Percentiles rank a stretch among this genome's conserved stretches.
phyloP scores from a whole-genome alignment of 2,329 filamentous ascomycete species.

The Neospermospora avenae region DNA sequence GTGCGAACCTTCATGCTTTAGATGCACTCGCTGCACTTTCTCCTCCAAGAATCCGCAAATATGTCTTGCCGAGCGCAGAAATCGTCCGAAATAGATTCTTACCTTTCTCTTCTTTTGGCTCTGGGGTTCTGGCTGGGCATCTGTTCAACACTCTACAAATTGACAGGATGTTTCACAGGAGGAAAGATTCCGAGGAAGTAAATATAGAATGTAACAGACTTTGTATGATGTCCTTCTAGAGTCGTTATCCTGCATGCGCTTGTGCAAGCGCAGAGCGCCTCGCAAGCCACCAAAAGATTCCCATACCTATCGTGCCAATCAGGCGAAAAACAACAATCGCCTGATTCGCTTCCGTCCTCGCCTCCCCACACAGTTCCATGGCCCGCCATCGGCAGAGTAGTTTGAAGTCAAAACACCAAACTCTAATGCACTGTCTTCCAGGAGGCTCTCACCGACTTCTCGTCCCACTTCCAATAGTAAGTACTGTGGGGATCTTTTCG shows the following conservation, averaged over 20 bases:
- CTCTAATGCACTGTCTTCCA: neutral
- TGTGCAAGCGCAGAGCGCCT: neutral
- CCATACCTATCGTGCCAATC: neutral
- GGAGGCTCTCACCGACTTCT: neutral
- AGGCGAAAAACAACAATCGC: neutral
- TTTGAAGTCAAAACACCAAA: neutral
- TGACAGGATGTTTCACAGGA: neutral
- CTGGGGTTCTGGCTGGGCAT: neutral
- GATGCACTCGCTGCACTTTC: neutral
- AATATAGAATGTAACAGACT: neutral
- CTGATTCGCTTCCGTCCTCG: neutral
- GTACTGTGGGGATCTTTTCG: neutral
- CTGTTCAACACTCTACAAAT: neutral
- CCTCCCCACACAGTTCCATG: neutral
- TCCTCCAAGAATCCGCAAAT: neutral
- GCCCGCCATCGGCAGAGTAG: neutral
- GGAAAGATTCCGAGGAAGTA: neutral
- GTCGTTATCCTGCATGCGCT: neutral
- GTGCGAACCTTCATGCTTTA: neutral
- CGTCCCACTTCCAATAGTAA: neutral
- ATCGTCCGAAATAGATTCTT: too few species aligned
- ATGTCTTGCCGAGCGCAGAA: neutral
- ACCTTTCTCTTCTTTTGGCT: neutral
- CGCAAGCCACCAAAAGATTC: neutral
- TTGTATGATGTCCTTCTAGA: neutral